Base-by-base conservation (phyloP, 164 flowering plant species). In the Malania oleifera region DNA sequence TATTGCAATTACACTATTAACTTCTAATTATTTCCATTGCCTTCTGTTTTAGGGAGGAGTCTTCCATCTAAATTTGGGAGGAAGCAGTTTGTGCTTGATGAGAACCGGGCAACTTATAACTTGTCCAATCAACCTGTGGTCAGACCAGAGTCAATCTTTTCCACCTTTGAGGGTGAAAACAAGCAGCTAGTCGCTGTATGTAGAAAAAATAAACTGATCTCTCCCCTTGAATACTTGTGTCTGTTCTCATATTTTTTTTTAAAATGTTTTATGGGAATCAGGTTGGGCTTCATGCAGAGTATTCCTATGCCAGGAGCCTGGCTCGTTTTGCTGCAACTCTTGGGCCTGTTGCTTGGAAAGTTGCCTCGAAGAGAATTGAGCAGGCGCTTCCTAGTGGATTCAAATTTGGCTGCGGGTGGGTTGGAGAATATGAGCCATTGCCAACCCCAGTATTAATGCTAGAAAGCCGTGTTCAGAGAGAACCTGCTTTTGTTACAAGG, bases 321-420 rank as follows among this genome's bases (percentile, higher is more conserved):
- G 86, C 96, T 67, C 91, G 92, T 28, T 93, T 86, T 83, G 87
- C 98, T 69, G 97, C 87, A 40, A 73, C 85, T 57, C 92, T 93
- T 59, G 97, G 97, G 31, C 79, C 97, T 55, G 74, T 75, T 68
- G 96, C 96, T 56, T 93, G 98, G 98, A 81, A 72, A 74, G 74
- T 83, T 67, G 95, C 97, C 24, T 84, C 98, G 10, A 69, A 70
- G 61, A 80, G 75, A 70, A 87, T 90, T 70, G 85, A 88, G 72
- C 82, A 81, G 68, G 86, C 81, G 27, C 61, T 93, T 38, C 92
- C 98, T 46, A 61, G 61, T 18, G 97, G 84, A 0, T 64, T 59
- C 57, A 86, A 84, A 69, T 87, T 77, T 71, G 97, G 98, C 18
- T 95, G 77, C 49, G 98, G 98, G 18, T 92, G 98, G 98, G 91